Conservation (phyloP, 2,329 filamentous ascomycete species). For the Xylaria digitata region DNA sequence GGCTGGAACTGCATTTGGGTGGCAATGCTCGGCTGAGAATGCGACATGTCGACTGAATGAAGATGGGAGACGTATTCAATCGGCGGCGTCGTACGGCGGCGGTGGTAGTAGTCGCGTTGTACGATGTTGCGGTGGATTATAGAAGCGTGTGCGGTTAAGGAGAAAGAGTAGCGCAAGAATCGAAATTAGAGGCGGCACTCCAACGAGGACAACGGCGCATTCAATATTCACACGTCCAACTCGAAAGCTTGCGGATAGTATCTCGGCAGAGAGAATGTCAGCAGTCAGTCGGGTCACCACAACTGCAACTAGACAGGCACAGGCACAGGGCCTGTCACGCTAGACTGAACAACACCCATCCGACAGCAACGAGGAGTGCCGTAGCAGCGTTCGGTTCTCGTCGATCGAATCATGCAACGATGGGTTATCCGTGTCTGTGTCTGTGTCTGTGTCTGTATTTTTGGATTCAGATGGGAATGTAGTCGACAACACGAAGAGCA, state of each 20-base stretch:
- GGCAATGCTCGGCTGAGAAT: constrained; percentile 47
- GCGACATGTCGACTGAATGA: constrained; percentile 43
- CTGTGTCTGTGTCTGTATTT: neutral
- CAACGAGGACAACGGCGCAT: neutral
- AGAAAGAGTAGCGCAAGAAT: neutral
- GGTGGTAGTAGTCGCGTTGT: constrained; percentile 10
- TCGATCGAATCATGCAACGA: constrained; percentile 24
- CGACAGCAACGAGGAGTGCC: constrained; percentile 49
- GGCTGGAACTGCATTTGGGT: constrained; percentile 48
- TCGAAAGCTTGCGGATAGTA: neutral
- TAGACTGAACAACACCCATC: constrained; percentile 60
- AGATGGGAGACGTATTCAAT: constrained; percentile 11
- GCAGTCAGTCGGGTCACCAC: constrained; percentile 31
- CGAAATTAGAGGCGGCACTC: neutral
- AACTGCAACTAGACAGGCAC: constrained; percentile 59
- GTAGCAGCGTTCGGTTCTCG: constrained; percentile 22
- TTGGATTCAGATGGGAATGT: neutral
- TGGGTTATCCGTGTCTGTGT: constrained; percentile 25
- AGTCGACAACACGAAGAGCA: constrained; percentile 13
- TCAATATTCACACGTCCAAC: neutral
- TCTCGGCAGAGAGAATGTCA: neutral
- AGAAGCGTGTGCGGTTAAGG: neutral
- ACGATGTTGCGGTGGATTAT: constrained; percentile 3
- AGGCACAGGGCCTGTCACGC: constrained; percentile 61
- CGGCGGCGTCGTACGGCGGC: neutral